phyloP scores from a whole-genome alignment of 495 filamentous ascomycete genomes.

The Penicillium bialowiezense region DNA sequence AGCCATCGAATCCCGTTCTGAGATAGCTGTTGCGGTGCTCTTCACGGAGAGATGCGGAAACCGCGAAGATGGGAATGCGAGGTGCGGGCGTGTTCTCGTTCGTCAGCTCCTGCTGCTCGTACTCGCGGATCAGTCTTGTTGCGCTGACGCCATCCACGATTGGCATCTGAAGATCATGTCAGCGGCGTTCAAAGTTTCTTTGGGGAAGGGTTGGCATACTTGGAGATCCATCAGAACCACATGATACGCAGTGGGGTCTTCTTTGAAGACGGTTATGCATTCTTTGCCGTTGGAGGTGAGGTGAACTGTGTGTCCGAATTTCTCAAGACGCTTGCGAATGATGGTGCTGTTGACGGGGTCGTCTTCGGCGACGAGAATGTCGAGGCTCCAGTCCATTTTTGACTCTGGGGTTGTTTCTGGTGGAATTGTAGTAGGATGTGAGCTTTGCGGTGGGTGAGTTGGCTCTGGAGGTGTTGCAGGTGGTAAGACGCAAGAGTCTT shows the following conservation, averaged over 20 bases:
- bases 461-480: not conserved
- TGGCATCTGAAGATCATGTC: conserved; percentile 73
- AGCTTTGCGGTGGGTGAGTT: too few species aligned
- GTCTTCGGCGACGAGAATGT: conserved; percentile 79
- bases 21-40: conserved; percentile 61
- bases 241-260: conserved; percentile 59
- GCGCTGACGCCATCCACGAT: conserved; percentile 81
- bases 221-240: conserved; percentile 96
- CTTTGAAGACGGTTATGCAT: conserved; percentile 65
- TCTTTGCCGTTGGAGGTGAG: conserved; percentile 81
- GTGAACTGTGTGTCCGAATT: conserved; percentile 65
- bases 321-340: conserved; percentile 74
- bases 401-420: not conserved
- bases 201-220: conserved; percentile 40
- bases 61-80: conserved; percentile 77
- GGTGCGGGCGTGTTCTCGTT: conserved; percentile 31
- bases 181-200: too few species aligned
- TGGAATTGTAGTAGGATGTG: not conserved
- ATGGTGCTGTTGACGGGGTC: conserved; percentile 88
- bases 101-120: conserved; percentile 52
- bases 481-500: not conserved
- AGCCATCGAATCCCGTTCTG: conserved; percentile 76
- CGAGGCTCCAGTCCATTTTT: conserved; percentile 35
- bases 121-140: conserved; percentile 75
- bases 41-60: conserved; percentile 79